A percentile compares a stretch with the other conserved stretches of the same genome.
These are phyloP conservation scores for Nitzschia inconspicua DNA, from an alignment of 108 stramenopile genomes.

Conservation along the genomic window DNA sequence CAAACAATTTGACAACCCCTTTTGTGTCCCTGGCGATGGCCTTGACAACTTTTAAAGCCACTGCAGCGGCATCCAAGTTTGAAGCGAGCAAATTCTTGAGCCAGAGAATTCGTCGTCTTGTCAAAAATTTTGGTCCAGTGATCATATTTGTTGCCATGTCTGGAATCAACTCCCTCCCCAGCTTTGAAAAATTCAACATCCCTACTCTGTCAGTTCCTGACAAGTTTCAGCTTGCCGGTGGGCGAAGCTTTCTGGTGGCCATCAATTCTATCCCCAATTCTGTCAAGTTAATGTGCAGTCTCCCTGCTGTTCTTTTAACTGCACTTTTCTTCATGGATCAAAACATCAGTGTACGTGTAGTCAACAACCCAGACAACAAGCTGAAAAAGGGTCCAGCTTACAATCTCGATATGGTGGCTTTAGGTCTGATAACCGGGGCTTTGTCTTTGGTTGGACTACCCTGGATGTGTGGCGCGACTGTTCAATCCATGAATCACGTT, in stretches of 20 bases:
- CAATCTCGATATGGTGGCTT: slow-evolving; percentile 89
- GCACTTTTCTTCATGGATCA: slow-evolving; percentile 95
- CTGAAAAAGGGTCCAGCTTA: slow-evolving; percentile 91
- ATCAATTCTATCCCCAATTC: slow-evolving; percentile 58
- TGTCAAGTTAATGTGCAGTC: slow-evolving; percentile 64
- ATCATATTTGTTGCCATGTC: slow-evolving; percentile 81
- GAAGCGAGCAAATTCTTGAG: slow-evolving; percentile 73
- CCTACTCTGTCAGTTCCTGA: slow-evolving; percentile 78
- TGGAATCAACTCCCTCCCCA: slow-evolving; percentile 57
- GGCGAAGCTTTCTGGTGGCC: slow-evolving; percentile 67
- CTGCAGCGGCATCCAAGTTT: slow-evolving; percentile 64
- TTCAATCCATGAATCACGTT: slow-evolving; percentile 93
- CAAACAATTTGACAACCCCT: slow-evolving; percentile 81
- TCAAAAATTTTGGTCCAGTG: slow-evolving; percentile 93
- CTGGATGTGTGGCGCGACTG: slow-evolving; percentile 98
- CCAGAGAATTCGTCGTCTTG: slow-evolving; percentile 61
- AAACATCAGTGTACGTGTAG: slow-evolving; percentile 91
- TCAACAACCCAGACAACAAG: slow-evolving; percentile 88
- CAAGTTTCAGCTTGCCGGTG: slow-evolving; percentile 75
- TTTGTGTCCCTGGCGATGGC: slow-evolving; percentile 78
- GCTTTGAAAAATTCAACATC: slow-evolving; percentile 63
- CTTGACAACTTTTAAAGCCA: slow-evolving; percentile 61
- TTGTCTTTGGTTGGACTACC: slow-evolving; percentile 89
- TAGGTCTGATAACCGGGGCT: slow-evolving; percentile 83
- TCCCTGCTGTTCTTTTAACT: slow-evolving; percentile 88